Percentiles rank a stretch among this genome's conserved stretches.
These are phyloP conservation scores for Camillea tinctor DNA, from an alignment of 2,329 filamentous ascomycete genomes.

Conservation along the genomic window DNA sequence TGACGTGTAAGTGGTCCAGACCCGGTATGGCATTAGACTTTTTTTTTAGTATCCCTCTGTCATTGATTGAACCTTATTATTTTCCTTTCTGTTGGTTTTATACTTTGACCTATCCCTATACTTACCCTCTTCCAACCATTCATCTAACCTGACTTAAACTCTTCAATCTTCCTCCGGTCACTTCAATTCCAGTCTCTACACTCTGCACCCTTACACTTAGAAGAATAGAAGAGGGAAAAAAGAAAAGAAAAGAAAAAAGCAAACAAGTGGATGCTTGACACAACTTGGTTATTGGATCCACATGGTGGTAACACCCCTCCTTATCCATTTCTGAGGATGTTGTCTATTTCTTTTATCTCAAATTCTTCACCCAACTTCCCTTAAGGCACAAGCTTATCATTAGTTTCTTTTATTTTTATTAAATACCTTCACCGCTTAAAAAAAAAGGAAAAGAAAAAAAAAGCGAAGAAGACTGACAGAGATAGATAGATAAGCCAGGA, in stretches of 20 bases:
- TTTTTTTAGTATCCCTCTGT: constrained; percentile 16
- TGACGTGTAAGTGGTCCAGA: constrained; percentile 20
- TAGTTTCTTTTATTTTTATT: constrained; percentile 15
- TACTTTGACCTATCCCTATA: neutral
- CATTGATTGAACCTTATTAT: constrained; percentile 1
- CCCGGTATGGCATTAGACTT: constrained; percentile 1
- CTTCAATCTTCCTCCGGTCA: neutral
- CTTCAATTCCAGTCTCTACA: neutral
- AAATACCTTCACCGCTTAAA: constrained; percentile 20
- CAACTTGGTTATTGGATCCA: too few relatives aligned
- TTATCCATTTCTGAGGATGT: neutral
- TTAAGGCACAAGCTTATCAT: constrained; percentile 16
- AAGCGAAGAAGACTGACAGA: neutral
- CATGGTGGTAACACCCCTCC: neutral
- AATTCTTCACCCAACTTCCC: too few relatives aligned
- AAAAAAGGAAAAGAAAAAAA: too few relatives aligned
- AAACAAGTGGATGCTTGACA: too few relatives aligned
- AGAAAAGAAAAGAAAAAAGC: too few relatives aligned
- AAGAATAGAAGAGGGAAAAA: too few relatives aligned
- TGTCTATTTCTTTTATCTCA: neutral
- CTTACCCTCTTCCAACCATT: neutral
- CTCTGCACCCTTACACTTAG: too few relatives aligned
- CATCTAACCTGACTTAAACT: neutral
- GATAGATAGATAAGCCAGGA: neutral
- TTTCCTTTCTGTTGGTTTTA: constrained; percentile 7